A percentile compares a stretch with the other conserved stretches of the same genome.
phyloP scores from a whole-genome alignment of 208 protist species.

The Trypanosoma lewisi region DNA sequence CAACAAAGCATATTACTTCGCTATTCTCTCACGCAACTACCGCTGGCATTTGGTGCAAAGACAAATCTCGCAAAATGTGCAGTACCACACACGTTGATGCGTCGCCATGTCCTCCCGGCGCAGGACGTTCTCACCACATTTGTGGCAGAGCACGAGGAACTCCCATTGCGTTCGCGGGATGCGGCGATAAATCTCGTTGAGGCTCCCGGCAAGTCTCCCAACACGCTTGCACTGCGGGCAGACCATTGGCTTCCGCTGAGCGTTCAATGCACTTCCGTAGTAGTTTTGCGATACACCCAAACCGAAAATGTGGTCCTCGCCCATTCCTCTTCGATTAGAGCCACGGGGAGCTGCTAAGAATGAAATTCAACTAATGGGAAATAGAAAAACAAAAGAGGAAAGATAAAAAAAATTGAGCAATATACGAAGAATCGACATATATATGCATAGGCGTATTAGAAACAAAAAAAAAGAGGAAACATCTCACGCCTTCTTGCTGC shows the following conservation, averaged over 20 bases:
- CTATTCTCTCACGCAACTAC: not conserved
- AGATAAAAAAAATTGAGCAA: not conserved
- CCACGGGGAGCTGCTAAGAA: not conserved
- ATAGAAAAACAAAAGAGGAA: not conserved
- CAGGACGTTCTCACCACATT: conserved; percentile 32
- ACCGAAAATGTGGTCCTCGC: conserved; percentile 24
- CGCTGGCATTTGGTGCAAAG: conserved; percentile 31
- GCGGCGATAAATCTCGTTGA: conserved; percentile 64
- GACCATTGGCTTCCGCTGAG: conserved; percentile 24
- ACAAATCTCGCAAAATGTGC: conserved; percentile 56
- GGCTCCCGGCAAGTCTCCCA: conserved; percentile 43
- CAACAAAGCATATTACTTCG: not conserved
- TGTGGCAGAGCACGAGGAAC: conserved; percentile 20
- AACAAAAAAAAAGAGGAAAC: conserved; percentile 8
- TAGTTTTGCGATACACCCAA: conserved; percentile 43
- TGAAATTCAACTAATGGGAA: not conserved
- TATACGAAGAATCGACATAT: not conserved
- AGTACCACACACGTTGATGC: conserved; percentile 51
- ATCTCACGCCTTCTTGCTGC: no score
- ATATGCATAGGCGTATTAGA: not conserved
- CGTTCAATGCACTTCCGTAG: conserved; percentile 47
- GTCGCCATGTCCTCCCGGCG: conserved; percentile 27
- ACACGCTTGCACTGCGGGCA: conserved; percentile 57
- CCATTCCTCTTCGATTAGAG: not conserved
- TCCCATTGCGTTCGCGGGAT: conserved; percentile 26